Conservation (phyloP, 345 rosid genomes). For the Lepidium africanum region DNA sequence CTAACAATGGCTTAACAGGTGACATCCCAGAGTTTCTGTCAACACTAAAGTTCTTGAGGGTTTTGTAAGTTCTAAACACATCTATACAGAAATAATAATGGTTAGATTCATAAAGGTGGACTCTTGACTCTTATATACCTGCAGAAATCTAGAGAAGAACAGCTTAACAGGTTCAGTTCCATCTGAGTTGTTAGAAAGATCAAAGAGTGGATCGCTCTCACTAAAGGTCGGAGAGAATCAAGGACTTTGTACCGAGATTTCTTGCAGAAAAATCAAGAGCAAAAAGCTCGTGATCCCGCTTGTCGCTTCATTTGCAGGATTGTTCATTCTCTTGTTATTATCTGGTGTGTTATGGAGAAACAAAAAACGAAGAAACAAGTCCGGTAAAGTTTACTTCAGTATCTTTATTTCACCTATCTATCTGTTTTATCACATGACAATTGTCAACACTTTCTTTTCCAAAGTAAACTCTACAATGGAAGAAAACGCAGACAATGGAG, state of each 20-base stretch:
- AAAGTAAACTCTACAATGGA: constrained; percentile 8
- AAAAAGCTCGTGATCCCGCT: constrained; percentile 17
- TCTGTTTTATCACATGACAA: neutral
- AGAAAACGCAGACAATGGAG: neutral
- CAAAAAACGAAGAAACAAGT: constrained; percentile 4
- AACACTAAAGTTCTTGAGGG: constrained; percentile 28
- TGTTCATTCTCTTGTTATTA: constrained; percentile 6
- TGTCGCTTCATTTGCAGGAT: constrained; percentile 8
- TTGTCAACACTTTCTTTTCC: neutral
- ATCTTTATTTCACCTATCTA: neutral
- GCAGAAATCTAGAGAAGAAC: constrained; percentile 38
- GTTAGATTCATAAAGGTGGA: neutral
- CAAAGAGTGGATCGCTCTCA: constrained; percentile 9
- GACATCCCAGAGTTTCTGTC: constrained; percentile 39
- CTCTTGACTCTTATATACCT: neutral
- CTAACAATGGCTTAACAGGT: constrained; percentile 42
- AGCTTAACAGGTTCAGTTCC: constrained; percentile 39
- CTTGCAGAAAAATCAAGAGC: constrained; percentile 10
- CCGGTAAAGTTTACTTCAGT: neutral
- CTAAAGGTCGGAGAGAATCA: constrained; percentile 22
- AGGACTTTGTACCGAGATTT: neutral
- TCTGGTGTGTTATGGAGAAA: constrained; percentile 9
- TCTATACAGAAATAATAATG: neutral
- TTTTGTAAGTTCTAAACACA: constrained; percentile 40
- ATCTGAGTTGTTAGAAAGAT: constrained; percentile 24